Conservation (phyloP, 306 rosid species). For the Prosopis cineraria region DNA sequence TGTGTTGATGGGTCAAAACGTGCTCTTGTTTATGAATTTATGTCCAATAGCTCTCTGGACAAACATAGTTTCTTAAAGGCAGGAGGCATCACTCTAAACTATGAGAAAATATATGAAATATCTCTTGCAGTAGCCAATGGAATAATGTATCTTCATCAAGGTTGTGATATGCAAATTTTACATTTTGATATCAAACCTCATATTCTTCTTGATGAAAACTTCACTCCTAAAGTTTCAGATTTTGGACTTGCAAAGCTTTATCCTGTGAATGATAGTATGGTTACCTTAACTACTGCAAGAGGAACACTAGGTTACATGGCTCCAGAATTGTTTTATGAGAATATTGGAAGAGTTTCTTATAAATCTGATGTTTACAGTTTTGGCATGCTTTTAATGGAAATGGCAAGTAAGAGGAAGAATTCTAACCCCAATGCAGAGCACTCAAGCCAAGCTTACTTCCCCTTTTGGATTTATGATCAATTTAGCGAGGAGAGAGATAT, state of each 20-base stretch:
- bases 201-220: slow-evolving; percentile 28
- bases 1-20: slow-evolving; percentile 29
- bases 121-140: slow-evolving; percentile 21
- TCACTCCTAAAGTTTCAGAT: slow-evolving; percentile 4
- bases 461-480: background rate
- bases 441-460: background rate
- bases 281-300: slow-evolving; percentile 12
- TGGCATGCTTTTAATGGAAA: background rate
- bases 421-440: background rate
- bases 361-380: slow-evolving; percentile 2
- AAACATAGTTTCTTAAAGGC: slow-evolving; percentile 9
- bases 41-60: slow-evolving; percentile 22
- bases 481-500: background rate
- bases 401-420: background rate
- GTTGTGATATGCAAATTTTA: slow-evolving; percentile 32
- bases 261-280: background rate
- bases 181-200: slow-evolving; percentile 35
- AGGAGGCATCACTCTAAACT: background rate
- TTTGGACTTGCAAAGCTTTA: slow-evolving; percentile 25
- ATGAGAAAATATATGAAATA: slow-evolving; percentile 7
- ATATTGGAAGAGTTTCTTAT: background rate
- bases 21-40: slow-evolving; percentile 32
- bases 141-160: slow-evolving; percentile 21
- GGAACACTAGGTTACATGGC: slow-evolving; percentile 26
- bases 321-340: slow-evolving; percentile 11